Conservation (phyloP, 2,329 filamentous ascomycete species). For the Botrytis porri region DNA sequence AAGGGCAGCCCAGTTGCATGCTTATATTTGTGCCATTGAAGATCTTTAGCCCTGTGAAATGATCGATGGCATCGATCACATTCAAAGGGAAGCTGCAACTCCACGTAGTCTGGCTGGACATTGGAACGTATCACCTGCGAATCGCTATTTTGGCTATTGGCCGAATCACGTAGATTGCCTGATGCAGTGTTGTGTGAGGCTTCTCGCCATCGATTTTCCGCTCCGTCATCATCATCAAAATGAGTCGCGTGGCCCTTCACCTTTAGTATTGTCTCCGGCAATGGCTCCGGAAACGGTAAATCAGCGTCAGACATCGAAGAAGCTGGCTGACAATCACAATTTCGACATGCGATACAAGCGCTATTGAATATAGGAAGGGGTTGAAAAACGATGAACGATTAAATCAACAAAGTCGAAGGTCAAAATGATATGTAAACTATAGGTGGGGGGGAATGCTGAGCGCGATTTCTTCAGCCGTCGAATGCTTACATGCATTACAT, state of each 20-base stretch:
- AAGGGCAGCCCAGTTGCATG: background rate
- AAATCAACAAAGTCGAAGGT: background rate
- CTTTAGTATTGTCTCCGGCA: background rate
- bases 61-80: background rate
- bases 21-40: slow-evolving; percentile 5
- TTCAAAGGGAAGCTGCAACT: background rate
- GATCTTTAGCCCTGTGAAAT: background rate
- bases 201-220: background rate
- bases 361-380: background rate
- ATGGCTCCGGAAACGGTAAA: background rate
- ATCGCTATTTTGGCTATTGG: background rate
- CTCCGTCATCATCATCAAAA: too few species aligned
- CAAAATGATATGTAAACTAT: background rate
- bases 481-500: background rate
- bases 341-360: background rate
- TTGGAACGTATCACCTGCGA: background rate
- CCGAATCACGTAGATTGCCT: background rate
- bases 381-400: background rate
- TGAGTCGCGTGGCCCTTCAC: background rate
- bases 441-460: background rate
- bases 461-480: background rate
- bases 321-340: background rate
- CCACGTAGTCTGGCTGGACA: background rate
- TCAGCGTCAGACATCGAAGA: background rate
- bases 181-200: background rate